These are phyloP conservation scores for Triticum monococcum DNA, from an alignment of 176 grass and related monocot genomes.

Conservation along the genomic window DNA sequence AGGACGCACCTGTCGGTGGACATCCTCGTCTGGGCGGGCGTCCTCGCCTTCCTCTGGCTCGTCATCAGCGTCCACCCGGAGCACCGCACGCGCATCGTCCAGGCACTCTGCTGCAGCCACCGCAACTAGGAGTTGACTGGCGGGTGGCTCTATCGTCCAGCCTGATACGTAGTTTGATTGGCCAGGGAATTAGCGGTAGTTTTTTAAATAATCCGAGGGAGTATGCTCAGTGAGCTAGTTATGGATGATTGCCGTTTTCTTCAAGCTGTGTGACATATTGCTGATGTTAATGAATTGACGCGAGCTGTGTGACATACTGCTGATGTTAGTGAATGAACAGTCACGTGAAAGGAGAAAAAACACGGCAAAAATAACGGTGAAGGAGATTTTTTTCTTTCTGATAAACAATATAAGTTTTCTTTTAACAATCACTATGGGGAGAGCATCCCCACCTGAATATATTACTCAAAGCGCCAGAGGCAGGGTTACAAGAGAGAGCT, in stretches of 20 bases:
- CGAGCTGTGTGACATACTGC: neutral
- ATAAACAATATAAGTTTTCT: too few species aligned
- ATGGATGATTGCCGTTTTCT: neutral
- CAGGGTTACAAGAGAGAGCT: too few species aligned
- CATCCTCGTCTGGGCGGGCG: slow-evolving; percentile 36
- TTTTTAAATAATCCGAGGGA: neutral
- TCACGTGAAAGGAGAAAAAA: too few species aligned
- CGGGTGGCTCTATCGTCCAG: neutral
- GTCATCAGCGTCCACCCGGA: slow-evolving; percentile 23
- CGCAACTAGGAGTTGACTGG: neutral
- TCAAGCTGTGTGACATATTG: neutral
- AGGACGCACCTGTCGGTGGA: slow-evolving; percentile 38
- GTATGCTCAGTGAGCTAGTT: too few species aligned
- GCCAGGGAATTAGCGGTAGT: neutral
- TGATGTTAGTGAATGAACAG: neutral
- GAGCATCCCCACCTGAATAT: too few species aligned
- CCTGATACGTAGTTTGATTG: neutral
- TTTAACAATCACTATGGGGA: too few species aligned
- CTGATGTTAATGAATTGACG: neutral
- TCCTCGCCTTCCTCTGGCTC: slow-evolving; percentile 42
- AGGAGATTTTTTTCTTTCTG: too few species aligned
- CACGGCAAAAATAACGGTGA: too few species aligned
- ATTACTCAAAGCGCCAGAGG: too few species aligned
- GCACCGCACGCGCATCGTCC: slow-evolving; percentile 10
- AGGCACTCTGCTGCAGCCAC: slow-evolving; percentile 24